phyloP scores from a whole-genome alignment of 73 alveolate species.

The Blepharisma stoltei region DNA sequence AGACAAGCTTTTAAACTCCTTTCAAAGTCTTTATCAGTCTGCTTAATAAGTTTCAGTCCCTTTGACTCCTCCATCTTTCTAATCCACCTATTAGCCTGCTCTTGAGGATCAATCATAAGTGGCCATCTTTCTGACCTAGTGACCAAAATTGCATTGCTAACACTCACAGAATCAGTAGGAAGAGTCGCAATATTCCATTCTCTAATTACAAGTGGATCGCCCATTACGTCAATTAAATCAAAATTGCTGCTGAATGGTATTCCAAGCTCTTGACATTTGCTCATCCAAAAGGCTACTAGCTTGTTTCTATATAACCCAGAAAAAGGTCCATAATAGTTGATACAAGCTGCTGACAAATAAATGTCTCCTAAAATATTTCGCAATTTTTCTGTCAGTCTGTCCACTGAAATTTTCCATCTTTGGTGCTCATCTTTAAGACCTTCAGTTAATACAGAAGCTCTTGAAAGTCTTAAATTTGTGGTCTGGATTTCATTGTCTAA shows the following conservation, averaged over 20 bases:
- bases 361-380: constrained; percentile 80
- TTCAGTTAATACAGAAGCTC: constrained; percentile 91
- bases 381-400: constrained; percentile 84
- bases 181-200: constrained; percentile 83
- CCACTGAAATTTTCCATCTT: constrained; percentile 79
- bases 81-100: constrained; percentile 99
- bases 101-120: constrained; percentile 98
- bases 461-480: constrained; percentile 83
- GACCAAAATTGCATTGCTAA: constrained; percentile 95
- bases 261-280: constrained; percentile 42
- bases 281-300: constrained; percentile 71
- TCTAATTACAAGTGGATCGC: constrained; percentile 85
- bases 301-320: constrained; percentile 84
- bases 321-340: constrained; percentile 98
- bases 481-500: constrained; percentile 87
- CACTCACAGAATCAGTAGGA: constrained; percentile 92
- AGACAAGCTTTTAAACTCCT: constrained; percentile 78
- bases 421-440: constrained; percentile 88
- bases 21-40: constrained; percentile 73
- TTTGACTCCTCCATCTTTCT: constrained; percentile 88
- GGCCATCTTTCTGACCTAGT: constrained; percentile 98
- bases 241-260: constrained; percentile 74
- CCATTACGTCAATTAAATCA: constrained; percentile 78
- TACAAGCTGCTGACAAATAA: constrained; percentile 93
- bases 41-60: constrained; percentile 64